Percentiles rank a stretch among this genome's conserved stretches.
Conservation (phyloP, 2,329 filamentous ascomycete genomes). For the Dothistroma pini region DNA sequence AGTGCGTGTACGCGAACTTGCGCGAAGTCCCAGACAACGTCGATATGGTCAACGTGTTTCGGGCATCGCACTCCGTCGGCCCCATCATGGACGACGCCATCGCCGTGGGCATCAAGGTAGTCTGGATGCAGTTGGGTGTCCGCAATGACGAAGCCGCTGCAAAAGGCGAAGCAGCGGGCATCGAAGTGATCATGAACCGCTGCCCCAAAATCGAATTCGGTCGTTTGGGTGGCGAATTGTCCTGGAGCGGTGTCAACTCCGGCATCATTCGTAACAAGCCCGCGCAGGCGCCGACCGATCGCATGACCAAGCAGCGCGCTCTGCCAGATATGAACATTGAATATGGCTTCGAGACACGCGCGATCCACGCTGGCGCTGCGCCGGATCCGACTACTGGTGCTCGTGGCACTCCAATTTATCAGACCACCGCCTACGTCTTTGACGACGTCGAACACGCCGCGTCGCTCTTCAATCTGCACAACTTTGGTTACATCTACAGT, state of each 20-base stretch:
- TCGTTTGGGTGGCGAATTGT: slow-evolving; percentile 18
- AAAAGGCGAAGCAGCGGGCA: slow-evolving; percentile 16
- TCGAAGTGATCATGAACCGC: slow-evolving; percentile 19
- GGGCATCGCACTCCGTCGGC: slow-evolving; percentile 16
- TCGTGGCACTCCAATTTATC: slow-evolving; percentile 18
- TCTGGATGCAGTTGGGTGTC: slow-evolving; percentile 19
- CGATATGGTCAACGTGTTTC: slow-evolving; percentile 19
- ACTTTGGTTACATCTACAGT: slow-evolving; percentile 18
- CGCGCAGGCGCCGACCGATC: slow-evolving; percentile 15
- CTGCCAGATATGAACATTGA: slow-evolving; percentile 13
- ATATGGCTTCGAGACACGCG: slow-evolving; percentile 18
- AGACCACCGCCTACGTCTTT: slow-evolving; percentile 19
- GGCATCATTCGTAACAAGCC: slow-evolving; percentile 20
- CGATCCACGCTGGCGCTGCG: slow-evolving; percentile 14
- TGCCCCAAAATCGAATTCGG: slow-evolving; percentile 20
- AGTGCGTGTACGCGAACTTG: slow-evolving; percentile 16
- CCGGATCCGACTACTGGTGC: slow-evolving; percentile 18
- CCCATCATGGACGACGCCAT: slow-evolving; percentile 20
- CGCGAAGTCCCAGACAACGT: slow-evolving; percentile 17
- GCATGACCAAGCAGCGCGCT: background rate
- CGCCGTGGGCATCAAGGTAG: slow-evolving; percentile 12
- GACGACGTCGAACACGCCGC: slow-evolving; percentile 18
- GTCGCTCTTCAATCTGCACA: slow-evolving; percentile 18
- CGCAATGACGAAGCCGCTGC: slow-evolving; percentile 19
- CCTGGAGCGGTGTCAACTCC: slow-evolving; percentile 17